Percentiles rank a stretch among this genome's conserved stretches.
phyloP scores from a whole-genome alignment of 192 early-diverging fungal species.

The Rhizophagus sp. region DNA sequence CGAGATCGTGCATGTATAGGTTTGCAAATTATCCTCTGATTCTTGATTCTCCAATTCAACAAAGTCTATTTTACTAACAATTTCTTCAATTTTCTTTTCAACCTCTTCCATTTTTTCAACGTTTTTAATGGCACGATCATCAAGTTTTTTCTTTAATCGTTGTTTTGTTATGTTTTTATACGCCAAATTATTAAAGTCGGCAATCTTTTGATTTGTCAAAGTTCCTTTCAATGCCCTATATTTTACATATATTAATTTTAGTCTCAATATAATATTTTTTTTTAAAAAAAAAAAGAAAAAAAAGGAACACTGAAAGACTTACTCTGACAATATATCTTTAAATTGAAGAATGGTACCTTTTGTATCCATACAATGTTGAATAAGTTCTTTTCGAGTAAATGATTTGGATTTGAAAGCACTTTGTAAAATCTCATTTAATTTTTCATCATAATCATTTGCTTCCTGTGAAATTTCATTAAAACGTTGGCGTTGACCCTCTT shows the following conservation, averaged over 20 bases:
- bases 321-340: constrained; percentile 28
- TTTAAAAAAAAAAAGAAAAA: neutral
- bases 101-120: constrained; percentile 38
- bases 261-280: neutral
- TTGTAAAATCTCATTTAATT: constrained; percentile 21
- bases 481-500: neutral
- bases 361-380: constrained; percentile 19
- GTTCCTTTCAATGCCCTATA: constrained; percentile 32
- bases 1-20: constrained; percentile 39
- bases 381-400: neutral
- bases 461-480: constrained; percentile 12
- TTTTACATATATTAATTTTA: too few species aligned
- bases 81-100: constrained; percentile 36
- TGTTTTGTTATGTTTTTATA: constrained; percentile 41
- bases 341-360: constrained; percentile 10
- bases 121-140: constrained; percentile 42
- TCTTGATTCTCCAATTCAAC: constrained; percentile 37
- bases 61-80: constrained; percentile 38
- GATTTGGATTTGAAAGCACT: constrained; percentile 21
- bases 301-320: neutral
- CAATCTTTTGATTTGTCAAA: constrained; percentile 42
- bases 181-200: constrained; percentile 44
- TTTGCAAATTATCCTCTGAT: constrained; percentile 33
- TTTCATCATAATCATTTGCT: constrained; percentile 20
- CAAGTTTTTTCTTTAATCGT: constrained; percentile 40